Evolutionary conservation across 495 filamentous ascomycete genomes (phyloP).

Genomic region (Penicillium coprophilum): DNA sequence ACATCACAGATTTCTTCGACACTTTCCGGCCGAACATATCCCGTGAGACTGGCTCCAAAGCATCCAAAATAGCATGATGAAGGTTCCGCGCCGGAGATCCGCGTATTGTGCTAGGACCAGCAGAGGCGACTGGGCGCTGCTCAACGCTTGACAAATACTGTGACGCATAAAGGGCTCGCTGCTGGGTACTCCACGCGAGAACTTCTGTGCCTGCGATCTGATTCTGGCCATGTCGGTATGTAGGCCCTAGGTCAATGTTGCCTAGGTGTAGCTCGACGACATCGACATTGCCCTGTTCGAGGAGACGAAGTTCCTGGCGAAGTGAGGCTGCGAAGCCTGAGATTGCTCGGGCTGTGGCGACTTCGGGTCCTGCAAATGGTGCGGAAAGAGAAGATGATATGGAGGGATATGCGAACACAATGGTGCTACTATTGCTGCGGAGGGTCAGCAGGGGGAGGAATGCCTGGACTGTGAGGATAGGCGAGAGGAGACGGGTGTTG

Average conservation of each 20-base stretch:
- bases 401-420: slow-evolving; percentile 80
- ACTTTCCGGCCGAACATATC: slow-evolving; percentile 41
- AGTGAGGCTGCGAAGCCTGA: slow-evolving; percentile 76
- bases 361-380: slow-evolving; percentile 82
- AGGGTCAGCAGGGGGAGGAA: slow-evolving; percentile 78
- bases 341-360: slow-evolving; percentile 71
- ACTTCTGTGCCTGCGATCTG: slow-evolving; percentile 59
- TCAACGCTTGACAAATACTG: slow-evolving; percentile 48
- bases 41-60: slow-evolving; percentile 54
- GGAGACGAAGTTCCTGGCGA: slow-evolving; percentile 66
- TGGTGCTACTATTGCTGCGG: slow-evolving; percentile 50
- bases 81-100: slow-evolving; percentile 73
- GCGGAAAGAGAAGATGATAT: slow-evolving; percentile 81
- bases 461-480: slow-evolving; percentile 79
- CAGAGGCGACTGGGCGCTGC: slow-evolving; percentile 43
- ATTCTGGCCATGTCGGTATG: slow-evolving; percentile 41
- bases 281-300: slow-evolving; percentile 55
- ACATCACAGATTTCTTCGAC: slow-evolving; percentile 52
- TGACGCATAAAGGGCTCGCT: slow-evolving; percentile 42
- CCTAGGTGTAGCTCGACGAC: slow-evolving; percentile 86
- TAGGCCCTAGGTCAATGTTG: slow-evolving; percentile 67
- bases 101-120: slow-evolving; percentile 45
- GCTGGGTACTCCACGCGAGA: slow-evolving; percentile 61
- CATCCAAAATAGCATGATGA: slow-evolving; percentile 85
- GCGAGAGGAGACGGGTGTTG: slow-evolving; percentile 89